These are phyloP conservation scores for Candida maesae DNA, from an alignment of 805 yeast genomes.

Conservation along the genomic window DNA sequence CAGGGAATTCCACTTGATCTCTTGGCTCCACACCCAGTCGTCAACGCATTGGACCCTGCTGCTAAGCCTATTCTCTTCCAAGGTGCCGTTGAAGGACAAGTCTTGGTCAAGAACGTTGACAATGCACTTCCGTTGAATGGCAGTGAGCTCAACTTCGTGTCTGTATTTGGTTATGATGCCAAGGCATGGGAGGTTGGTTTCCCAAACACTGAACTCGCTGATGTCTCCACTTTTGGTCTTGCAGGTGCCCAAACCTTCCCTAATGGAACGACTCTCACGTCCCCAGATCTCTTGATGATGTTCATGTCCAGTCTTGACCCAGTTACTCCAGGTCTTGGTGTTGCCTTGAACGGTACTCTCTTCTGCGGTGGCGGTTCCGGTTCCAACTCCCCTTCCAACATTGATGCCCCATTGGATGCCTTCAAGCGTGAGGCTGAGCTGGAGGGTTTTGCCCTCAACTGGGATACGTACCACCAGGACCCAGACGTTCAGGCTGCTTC, in stretches of 20 bases:
- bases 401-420: slow-evolving; percentile 8
- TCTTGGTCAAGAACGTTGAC: slow-evolving; percentile 8
- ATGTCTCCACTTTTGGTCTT: neutral
- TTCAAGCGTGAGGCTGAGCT: slow-evolving; percentile 3
- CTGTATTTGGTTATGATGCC: slow-evolving; percentile 12
- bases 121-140: slow-evolving; percentile 7
- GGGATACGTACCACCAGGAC: slow-evolving; percentile 3
- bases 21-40: slow-evolving; percentile 1
- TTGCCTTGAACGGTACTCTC: slow-evolving; percentile 9
- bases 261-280: neutral
- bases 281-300: neutral
- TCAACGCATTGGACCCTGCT: slow-evolving; percentile 9
- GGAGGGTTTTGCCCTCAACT: slow-evolving; percentile 4
- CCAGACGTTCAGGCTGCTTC: slow-evolving; percentile 6
- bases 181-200: neutral
- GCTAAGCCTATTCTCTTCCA: slow-evolving; percentile 6
- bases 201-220: neutral
- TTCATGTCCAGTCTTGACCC: slow-evolving; percentile 4
- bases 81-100: slow-evolving; percentile 12
- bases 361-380: slow-evolving; percentile 9
- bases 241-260: neutral
- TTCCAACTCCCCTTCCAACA: neutral
- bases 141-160: slow-evolving; percentile 6
- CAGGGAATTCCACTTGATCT: slow-evolving; percentile 7
- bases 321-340: slow-evolving; percentile 2